These are phyloP conservation scores for Sugiyamaella paludigena DNA, from an alignment of 1,139 yeast species.

Conservation along the genomic window DNA sequence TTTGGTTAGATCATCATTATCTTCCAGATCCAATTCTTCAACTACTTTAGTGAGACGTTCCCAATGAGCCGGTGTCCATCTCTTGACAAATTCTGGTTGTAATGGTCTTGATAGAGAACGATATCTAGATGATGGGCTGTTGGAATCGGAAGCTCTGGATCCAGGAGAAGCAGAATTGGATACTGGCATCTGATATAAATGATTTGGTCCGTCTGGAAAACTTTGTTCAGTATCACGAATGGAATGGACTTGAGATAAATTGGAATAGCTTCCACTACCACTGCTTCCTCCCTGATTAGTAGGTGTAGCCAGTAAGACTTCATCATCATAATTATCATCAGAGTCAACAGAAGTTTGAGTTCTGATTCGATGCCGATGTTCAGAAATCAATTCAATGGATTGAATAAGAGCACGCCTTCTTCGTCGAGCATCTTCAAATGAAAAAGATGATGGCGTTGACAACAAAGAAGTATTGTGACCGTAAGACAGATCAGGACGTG, in stretches of 20 bases:
- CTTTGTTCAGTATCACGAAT: background rate
- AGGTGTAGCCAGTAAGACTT: conserved; percentile 2
- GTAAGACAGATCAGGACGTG: background rate
- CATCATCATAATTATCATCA: background rate
- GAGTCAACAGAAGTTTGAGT: background rate
- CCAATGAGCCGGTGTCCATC: conserved; percentile 20
- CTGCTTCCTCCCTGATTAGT: background rate
- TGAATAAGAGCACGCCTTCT: conserved; percentile 12
- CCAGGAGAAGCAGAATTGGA: background rate
- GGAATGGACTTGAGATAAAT: background rate
- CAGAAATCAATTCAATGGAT: conserved; percentile 14
- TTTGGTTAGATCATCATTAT: conserved; percentile 8
- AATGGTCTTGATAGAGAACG: background rate
- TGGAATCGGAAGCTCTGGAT: too few species aligned
- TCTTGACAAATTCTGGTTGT: conserved; percentile 1
- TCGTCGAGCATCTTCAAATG: conserved; percentile 15
- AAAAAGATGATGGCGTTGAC: conserved; percentile 13
- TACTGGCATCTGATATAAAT: background rate
- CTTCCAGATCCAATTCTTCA: conserved; percentile 10
- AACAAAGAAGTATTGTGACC: background rate
- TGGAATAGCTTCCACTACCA: background rate
- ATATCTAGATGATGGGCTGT: background rate
- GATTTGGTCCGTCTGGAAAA: background rate
- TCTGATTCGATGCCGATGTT: conserved; percentile 7
- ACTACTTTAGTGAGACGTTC: conserved; percentile 14